A percentile compares a stretch with the other conserved stretches of the same genome.
phyloP scores from a whole-genome alignment of 495 filamentous ascomycete species.

The Lophiostoma macrostomum region DNA sequence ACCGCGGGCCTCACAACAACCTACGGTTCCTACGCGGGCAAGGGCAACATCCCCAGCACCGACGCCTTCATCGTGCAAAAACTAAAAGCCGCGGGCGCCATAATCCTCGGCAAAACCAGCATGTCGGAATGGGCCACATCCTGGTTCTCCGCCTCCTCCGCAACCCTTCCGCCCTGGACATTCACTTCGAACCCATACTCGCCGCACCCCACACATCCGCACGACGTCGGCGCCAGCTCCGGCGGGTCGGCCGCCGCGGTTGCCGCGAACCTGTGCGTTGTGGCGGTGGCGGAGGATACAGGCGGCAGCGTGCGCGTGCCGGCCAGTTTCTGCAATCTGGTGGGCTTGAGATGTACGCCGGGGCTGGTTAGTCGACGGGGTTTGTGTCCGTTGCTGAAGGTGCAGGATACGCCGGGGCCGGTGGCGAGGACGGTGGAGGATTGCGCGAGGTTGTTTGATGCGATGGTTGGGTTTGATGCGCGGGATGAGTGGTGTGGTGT shows the following conservation, averaged over 20 bases:
- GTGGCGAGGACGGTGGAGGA: conserved; percentile 63
- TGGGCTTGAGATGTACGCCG: conserved; percentile 63
- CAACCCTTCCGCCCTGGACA: conserved; percentile 50
- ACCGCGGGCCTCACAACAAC: conserved; percentile 67
- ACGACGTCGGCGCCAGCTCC: conserved; percentile 54
- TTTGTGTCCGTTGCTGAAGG: conserved; percentile 59
- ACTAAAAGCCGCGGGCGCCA: conserved; percentile 41
- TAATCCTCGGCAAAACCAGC: conserved; percentile 50
- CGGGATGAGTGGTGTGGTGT: conserved; percentile 49
- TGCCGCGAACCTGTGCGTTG: conserved; percentile 48
- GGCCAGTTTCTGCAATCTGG: conserved; percentile 37
- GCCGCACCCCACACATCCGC: no score
- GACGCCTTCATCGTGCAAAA: conserved; percentile 38
- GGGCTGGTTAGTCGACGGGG: conserved; percentile 58
- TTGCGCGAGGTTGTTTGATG: conserved; percentile 58
- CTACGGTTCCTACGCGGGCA: conserved; percentile 56
- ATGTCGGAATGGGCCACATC: conserved; percentile 54
- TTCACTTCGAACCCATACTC: conserved; percentile 48
- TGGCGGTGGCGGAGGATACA: conserved; percentile 49
- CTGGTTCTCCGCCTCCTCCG: conserved; percentile 52
- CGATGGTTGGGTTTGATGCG: conserved; percentile 54
- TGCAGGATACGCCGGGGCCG: conserved; percentile 63
- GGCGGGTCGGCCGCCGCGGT: conserved; percentile 51
- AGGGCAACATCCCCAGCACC: conserved; percentile 25
- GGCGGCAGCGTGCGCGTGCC: conserved; percentile 41